Conservation (phyloP, 1,284 basidiomycete genomes). For the Ganoderma meredithae region DNA sequence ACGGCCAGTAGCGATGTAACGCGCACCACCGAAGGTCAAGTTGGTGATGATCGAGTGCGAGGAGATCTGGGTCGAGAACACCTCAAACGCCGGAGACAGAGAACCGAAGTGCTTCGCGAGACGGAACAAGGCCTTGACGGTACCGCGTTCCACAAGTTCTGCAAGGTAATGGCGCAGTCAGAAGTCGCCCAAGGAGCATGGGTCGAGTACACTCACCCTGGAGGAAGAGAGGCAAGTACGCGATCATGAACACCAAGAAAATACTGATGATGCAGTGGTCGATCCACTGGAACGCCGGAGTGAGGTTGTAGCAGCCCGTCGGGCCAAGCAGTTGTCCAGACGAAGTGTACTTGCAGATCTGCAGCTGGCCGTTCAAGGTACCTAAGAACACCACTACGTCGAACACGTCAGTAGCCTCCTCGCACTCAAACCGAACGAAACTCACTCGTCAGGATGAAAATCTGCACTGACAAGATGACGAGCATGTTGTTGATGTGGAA, state of each 20-base stretch:
- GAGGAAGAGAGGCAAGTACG: conserved; percentile 92
- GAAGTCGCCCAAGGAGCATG: neutral
- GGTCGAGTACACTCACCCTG: conserved; percentile 70
- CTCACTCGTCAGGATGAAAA: conserved; percentile 88
- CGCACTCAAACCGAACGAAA: conserved; percentile 29
- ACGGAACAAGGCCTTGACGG: conserved; percentile 87
- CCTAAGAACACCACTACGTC: conserved; percentile 87
- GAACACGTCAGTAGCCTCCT: conserved; percentile 18
- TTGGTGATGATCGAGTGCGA: conserved; percentile 95
- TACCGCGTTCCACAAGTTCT: conserved; percentile 95
- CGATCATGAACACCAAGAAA: conserved; percentile 96
- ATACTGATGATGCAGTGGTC: conserved; percentile 94
- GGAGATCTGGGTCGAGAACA: conserved; percentile 96
- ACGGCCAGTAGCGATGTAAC: conserved; percentile 99
- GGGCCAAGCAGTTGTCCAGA: conserved; percentile 78
- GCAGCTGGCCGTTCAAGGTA: conserved; percentile 83
- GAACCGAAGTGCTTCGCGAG: conserved; percentile 93
- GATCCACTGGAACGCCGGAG: conserved; percentile 93
- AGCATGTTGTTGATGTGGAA: conserved; percentile 99
- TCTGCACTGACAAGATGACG: conserved; percentile 93
- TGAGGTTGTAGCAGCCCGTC: conserved; percentile 91
- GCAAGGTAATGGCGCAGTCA: conserved; percentile 30
- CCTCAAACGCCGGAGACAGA: conserved; percentile 93
- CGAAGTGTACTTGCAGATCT: conserved; percentile 80
- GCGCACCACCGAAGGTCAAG: conserved; percentile 93